Conservation (phyloP, 805 yeast genomes). For the Lipomyces sp. region DNA sequence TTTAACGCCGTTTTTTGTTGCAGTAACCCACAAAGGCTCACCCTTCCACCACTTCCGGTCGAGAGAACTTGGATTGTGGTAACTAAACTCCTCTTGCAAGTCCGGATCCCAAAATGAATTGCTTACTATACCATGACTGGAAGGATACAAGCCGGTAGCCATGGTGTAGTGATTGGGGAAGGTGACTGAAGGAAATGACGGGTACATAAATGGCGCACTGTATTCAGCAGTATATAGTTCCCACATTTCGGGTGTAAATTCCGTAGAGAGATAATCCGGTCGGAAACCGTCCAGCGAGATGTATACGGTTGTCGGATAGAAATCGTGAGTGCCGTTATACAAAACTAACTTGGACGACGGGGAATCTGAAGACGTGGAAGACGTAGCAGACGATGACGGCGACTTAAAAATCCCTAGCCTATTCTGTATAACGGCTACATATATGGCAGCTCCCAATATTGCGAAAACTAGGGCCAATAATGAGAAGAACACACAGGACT, state of each 20-base stretch:
- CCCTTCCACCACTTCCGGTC: constrained; percentile 83
- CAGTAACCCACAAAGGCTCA: constrained; percentile 86
- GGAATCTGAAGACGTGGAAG: not conserved
- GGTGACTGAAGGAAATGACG: constrained; percentile 86
- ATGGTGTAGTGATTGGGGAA: constrained; percentile 93
- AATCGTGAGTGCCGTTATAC: constrained; percentile 68
- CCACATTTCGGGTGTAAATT: constrained; percentile 73
- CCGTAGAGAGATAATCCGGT: constrained; percentile 76
- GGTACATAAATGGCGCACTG: constrained; percentile 82
- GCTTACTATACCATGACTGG: constrained; percentile 85
- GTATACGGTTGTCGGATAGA: constrained; percentile 78
- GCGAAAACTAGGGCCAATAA: constrained; percentile 12
- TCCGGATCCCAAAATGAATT: constrained; percentile 75
- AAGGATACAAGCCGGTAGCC: constrained; percentile 83
- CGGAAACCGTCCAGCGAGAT: constrained; percentile 89
- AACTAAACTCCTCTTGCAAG: constrained; percentile 60
- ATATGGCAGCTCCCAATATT: constrained; percentile 30
- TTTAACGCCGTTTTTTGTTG: constrained; percentile 61
- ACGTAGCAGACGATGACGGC: constrained; percentile 9
- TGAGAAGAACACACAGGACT: constrained; percentile 22
- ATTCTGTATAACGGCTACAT: constrained; percentile 26
- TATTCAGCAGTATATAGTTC: constrained; percentile 48
- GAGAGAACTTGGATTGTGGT: constrained; percentile 61
- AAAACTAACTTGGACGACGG: constrained; percentile 36
- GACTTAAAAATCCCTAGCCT: constrained; percentile 20